Evolutionary conservation across 257 asterid genomes (phyloP).

Genomic region (Lycium ferocissimum): DNA sequence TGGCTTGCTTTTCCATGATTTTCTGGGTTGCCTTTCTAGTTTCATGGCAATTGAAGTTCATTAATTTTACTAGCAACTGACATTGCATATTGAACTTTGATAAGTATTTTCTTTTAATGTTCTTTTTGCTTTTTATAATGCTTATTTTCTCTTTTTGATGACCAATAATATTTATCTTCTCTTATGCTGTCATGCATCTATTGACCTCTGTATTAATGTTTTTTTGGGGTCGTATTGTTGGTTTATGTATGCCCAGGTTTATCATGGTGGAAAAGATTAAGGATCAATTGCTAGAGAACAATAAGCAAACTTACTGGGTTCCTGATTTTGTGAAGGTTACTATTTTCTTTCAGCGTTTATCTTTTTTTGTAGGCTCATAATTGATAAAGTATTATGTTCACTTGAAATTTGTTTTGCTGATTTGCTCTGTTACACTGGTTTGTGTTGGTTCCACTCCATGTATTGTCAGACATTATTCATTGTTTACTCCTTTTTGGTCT

Average conservation of each 20-base stretch:
- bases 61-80: conserved; percentile 8
- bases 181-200: not conserved
- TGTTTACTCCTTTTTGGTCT: not conserved
- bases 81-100: not conserved
- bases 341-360: not conserved
- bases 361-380: conserved; percentile 2
- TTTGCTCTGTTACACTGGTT: not conserved
- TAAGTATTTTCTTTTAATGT: not conserved
- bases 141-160: not conserved
- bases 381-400: not conserved
- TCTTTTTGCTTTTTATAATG: not conserved
- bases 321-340: conserved; percentile 89
- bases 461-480: conserved; percentile 10
- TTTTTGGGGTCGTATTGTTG: not conserved
- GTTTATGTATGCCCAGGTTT: conserved; percentile 49
- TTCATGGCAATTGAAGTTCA: conserved; percentile 13
- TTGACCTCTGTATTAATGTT: not conserved
- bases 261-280: conserved; percentile 93
- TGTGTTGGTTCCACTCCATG: conserved; percentile 4
- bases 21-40: conserved; percentile 3
- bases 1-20: conserved; percentile 12
- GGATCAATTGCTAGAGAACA: conserved; percentile 89
- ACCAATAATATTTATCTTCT: not conserved
- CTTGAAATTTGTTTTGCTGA: not conserved
- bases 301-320: conserved; percentile 91